Evolutionary conservation across 495 filamentous ascomycete genomes (phyloP).

Genomic region (Aspergillus avenaceus): DNA sequence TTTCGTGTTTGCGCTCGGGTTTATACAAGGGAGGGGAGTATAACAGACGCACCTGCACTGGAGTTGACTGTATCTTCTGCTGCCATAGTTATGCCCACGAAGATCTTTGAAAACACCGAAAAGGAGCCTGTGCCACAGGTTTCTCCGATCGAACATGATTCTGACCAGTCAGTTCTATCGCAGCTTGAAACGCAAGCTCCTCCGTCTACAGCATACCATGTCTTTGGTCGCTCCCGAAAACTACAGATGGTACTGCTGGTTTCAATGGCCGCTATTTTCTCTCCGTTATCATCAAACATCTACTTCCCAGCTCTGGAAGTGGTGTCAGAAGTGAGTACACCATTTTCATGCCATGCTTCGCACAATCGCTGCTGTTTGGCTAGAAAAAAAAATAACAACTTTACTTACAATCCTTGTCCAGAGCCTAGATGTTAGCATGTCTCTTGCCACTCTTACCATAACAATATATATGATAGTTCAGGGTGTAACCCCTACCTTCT

Average conservation of each 20-base stretch:
- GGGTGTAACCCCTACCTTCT: slow-evolving; percentile 41
- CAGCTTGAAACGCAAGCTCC: not conserved
- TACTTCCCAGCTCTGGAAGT: slow-evolving; percentile 67
- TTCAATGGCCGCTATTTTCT: slow-evolving; percentile 44
- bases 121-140: slow-evolving; percentile 1
- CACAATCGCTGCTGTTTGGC: too few species aligned
- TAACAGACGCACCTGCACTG: too few species aligned
- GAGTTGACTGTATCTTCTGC: too few species aligned
- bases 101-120: too few species aligned
- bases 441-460: slow-evolving; percentile 32
- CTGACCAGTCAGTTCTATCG: not conserved
- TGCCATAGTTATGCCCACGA: too few species aligned
- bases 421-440: slow-evolving; percentile 27
- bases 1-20: too few species aligned
- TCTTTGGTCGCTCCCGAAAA: slow-evolving; percentile 5
- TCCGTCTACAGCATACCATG: slow-evolving; percentile 2
- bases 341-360: not conserved
- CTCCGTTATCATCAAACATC: slow-evolving; percentile 71
- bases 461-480: slow-evolving; percentile 45
- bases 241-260: slow-evolving; percentile 38
- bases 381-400: too few species aligned
- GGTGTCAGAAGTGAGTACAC: slow-evolving; percentile 26
- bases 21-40: too few species aligned
- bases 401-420: slow-evolving; percentile 5
- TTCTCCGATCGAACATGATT: not conserved